These are phyloP conservation scores for Solanum aculeatissimum DNA, from an alignment of 305 asterid species.

Conservation along the genomic window DNA sequence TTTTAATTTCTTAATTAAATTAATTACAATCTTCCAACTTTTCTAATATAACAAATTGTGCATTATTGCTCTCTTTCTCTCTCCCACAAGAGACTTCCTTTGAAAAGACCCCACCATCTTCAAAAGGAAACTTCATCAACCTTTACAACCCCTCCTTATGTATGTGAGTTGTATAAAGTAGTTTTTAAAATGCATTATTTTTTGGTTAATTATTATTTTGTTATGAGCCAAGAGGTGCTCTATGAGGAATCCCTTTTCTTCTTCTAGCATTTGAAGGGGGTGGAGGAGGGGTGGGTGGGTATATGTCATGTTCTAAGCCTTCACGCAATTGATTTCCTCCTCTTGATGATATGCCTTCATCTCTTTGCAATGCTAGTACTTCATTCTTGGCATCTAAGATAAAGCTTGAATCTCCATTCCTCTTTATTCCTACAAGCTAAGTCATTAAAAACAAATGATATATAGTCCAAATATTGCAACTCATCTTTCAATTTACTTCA, in stretches of 20 bases:
- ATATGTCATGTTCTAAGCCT: conserved; percentile 74
- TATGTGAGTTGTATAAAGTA: conserved; percentile 42
- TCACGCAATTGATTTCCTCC: conserved; percentile 70
- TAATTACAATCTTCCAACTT: conserved; percentile 37
- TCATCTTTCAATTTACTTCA: background rate
- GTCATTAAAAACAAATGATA: conserved; percentile 1
- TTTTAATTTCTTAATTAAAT: conserved; percentile 31
- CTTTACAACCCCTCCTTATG: background rate
- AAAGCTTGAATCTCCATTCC: conserved; percentile 59
- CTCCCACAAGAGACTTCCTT: background rate
- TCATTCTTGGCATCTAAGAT: conserved; percentile 39
- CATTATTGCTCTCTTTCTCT: conserved; percentile 39
- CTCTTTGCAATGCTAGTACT: conserved; percentile 17
- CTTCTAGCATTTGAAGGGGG: conserved; percentile 74
- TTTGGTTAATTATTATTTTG: background rate
- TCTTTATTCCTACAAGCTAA: conserved; percentile 87
- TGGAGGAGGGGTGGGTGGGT: conserved; percentile 84
- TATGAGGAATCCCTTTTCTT: conserved; percentile 93
- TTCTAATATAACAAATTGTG: conserved; percentile 26
- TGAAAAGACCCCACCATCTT: conserved; percentile 11
- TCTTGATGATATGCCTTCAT: conserved; percentile 44
- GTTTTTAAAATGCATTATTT: background rate
- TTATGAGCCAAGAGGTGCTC: conserved; percentile 89
- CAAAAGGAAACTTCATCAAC: conserved; percentile 12
- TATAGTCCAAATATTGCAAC: background rate